These are phyloP conservation scores for Polysphondylium violaceum DNA, from an alignment of 78 protist genomes.

Conservation along the genomic window DNA sequence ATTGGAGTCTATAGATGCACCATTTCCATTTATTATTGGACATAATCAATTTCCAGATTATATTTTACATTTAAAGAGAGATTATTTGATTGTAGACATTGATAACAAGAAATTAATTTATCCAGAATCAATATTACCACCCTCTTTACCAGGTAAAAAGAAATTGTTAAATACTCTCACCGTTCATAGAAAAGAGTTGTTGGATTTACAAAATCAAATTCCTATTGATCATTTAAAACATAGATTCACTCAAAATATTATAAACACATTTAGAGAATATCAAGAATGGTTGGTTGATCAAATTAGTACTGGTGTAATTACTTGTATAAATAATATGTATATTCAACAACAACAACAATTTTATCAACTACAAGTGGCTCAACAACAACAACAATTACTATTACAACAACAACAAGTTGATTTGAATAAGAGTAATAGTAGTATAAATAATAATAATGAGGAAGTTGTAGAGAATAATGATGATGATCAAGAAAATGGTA, in stretches of 20 bases:
- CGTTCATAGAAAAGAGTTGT: constrained; percentile 42
- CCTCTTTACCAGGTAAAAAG: constrained; percentile 57
- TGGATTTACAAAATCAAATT: constrained; percentile 33
- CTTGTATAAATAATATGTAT: constrained; percentile 66
- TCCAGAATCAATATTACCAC: constrained; percentile 24
- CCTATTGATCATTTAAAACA: constrained; percentile 71
- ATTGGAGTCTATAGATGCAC: constrained; percentile 68
- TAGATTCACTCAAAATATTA: constrained; percentile 51
- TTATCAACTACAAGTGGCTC: neutral
- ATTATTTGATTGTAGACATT: constrained; percentile 70
- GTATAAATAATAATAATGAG: neutral
- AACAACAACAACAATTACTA: neutral
- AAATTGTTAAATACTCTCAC: constrained; percentile 40
- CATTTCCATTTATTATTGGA: constrained; percentile 74
- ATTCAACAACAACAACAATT: constrained; percentile 13
- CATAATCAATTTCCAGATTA: constrained; percentile 6
- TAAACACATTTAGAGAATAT: constrained; percentile 52
- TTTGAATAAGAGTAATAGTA: neutral
- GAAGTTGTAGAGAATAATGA: neutral
- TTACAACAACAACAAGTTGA: neutral
- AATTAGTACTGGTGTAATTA: constrained; percentile 53
- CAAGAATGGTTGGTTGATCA: constrained; percentile 73
- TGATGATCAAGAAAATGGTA: neutral
- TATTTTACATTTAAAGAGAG: constrained; percentile 11
- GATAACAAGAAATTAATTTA: constrained; percentile 51